A percentile compares a stretch with the other conserved stretches of the same genome.
Evolutionary conservation across 1,284 basidiomycete species (phyloP).

Genomic region (Macrocystidia cucumis): DNA sequence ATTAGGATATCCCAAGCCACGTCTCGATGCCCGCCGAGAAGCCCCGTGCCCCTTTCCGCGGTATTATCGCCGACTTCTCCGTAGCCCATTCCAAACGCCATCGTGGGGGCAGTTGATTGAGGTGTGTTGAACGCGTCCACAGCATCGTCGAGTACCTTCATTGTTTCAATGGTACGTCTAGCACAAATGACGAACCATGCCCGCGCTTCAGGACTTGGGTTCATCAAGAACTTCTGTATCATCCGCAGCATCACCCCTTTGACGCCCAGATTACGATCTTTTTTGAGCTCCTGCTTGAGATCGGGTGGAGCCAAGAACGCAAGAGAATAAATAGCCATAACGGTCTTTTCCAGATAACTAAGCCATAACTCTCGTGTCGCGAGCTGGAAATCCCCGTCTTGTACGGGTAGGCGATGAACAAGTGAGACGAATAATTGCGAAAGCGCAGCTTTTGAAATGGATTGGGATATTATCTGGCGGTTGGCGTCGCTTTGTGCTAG

Average conservation of each 20-base stretch:
- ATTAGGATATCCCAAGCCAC: conserved; percentile 62
- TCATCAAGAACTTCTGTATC: conserved; percentile 49
- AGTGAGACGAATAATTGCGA: conserved; percentile 63
- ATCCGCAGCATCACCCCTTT: conserved; percentile 58
- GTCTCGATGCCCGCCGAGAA: conserved; percentile 69
- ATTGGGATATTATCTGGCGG: conserved; percentile 61
- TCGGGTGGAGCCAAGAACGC: conserved; percentile 76
- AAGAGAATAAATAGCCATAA: conserved; percentile 81
- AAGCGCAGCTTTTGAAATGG: conserved; percentile 51
- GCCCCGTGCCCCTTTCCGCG: conserved; percentile 62
- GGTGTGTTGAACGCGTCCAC: conserved; percentile 68
- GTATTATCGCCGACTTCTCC: conserved; percentile 63
- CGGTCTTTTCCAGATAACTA: conserved; percentile 71
- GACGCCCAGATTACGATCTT: conserved; percentile 50
- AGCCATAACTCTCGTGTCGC: conserved; percentile 63
- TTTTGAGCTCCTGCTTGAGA: conserved; percentile 65
- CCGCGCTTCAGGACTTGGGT: conserved; percentile 39
- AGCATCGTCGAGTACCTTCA: conserved; percentile 80
- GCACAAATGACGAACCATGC: conserved; percentile 56
- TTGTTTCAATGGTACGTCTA: conserved; percentile 74
- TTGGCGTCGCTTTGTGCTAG: conserved; percentile 76
- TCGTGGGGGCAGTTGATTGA: conserved; percentile 43
- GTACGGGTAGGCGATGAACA: conserved; percentile 76
- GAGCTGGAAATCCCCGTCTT: conserved; percentile 71
- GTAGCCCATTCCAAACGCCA: conserved; percentile 71